Conservation (phyloP, 2,329 filamentous ascomycete species). For the Aspergillus phoenicis region DNA sequence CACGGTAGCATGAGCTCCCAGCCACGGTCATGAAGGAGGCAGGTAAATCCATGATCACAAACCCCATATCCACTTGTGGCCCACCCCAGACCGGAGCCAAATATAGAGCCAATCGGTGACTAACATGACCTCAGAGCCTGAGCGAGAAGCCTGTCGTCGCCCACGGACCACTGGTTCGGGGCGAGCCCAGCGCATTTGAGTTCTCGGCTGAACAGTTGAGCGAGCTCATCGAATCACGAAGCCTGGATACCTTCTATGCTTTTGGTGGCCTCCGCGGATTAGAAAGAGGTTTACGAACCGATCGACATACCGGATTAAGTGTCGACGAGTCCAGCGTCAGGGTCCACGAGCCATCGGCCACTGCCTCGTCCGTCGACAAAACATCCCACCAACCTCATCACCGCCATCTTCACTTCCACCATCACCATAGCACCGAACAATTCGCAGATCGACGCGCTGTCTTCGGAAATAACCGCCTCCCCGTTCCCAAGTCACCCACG, state of each 20-base stretch:
- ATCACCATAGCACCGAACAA: neutral
- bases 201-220: constrained; percentile 75
- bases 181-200: neutral
- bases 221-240: constrained; percentile 85
- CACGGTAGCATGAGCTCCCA: neutral
- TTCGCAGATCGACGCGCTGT: constrained; percentile 12
- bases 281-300: constrained; percentile 72
- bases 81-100: neutral
- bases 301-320: constrained; percentile 71
- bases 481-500: constrained; percentile 66
- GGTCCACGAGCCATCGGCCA: neutral
- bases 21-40: neutral
- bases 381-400: neutral
- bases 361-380: neutral
- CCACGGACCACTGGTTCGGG: neutral
- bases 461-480: constrained; percentile 66
- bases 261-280: constrained; percentile 74
- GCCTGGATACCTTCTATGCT: constrained; percentile 72
- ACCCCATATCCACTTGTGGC: too few relatives aligned
- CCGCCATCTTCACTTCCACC: neutral
- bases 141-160: neutral
- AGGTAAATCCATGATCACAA: neutral
- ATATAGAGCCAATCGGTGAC: neutral
- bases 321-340: constrained; percentile 61
- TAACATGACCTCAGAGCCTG: neutral